phyloP scores from a whole-genome alignment of 108 stramenopile genomes.

The Chaetoceros muelleri region DNA sequence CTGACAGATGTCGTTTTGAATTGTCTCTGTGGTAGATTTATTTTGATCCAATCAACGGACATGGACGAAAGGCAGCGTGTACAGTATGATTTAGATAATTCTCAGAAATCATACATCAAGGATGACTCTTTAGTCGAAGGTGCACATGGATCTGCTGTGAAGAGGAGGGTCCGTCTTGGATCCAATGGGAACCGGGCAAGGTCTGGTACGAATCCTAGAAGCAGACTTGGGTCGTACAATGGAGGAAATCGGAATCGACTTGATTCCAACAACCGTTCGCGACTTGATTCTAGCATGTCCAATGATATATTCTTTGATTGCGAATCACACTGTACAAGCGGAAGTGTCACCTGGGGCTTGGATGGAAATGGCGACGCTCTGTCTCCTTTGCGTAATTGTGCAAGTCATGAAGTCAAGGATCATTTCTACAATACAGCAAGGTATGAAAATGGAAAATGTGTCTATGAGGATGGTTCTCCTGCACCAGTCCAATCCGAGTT shows the following conservation, averaged over 20 bases:
- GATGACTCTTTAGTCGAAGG: background rate
- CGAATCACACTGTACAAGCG: background rate
- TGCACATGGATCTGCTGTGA: background rate
- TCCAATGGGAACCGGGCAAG: background rate
- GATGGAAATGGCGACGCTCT: background rate
- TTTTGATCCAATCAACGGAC: too few relatives aligned
- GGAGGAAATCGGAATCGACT: background rate
- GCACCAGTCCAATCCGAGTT: slow-evolving; percentile 38
- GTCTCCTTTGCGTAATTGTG: background rate
- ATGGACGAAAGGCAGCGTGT: background rate
- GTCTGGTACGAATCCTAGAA: background rate
- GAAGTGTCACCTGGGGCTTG: background rate
- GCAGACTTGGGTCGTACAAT: background rate
- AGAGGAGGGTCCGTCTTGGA: background rate
- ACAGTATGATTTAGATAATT: background rate
- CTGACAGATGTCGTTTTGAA: background rate
- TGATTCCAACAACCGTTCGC: background rate
- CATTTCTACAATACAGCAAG: slow-evolving; percentile 12
- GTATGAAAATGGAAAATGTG: slow-evolving; percentile 24
- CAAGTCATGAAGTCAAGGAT: background rate
- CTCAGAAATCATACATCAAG: too few relatives aligned
- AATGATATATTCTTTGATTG: slow-evolving; percentile 6
- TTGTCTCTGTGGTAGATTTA: background rate
- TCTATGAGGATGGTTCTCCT: slow-evolving; percentile 31
- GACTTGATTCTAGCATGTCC: background rate